These are phyloP conservation scores for Apiospora malaysiana DNA, from an alignment of 2,329 filamentous ascomycete species.

Conservation along the genomic window DNA sequence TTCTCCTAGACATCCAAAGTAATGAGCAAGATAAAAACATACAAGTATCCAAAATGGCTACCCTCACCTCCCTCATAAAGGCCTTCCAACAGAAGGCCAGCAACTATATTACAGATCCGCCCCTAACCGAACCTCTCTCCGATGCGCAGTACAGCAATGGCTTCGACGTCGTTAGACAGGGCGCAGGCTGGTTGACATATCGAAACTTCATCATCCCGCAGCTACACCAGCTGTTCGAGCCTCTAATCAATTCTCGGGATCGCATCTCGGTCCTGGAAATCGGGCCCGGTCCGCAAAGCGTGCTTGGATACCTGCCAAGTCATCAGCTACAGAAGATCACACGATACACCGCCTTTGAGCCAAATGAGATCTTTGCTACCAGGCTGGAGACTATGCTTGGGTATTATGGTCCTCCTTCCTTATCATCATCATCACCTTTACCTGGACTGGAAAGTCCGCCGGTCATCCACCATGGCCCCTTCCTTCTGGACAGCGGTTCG, in stretches of 20 bases:
- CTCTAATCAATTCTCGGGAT: slow-evolving; percentile 47
- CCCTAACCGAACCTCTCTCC: slow-evolving; percentile 44
- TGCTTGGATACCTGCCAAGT: slow-evolving; percentile 56
- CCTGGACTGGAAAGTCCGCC: slow-evolving; percentile 47
- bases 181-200: slow-evolving; percentile 47
- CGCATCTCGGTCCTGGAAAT: slow-evolving; percentile 63
- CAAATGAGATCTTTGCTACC: slow-evolving; percentile 52
- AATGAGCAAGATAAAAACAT: neutral
- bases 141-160: slow-evolving; percentile 56
- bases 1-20: neutral
- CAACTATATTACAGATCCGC: slow-evolving; percentile 30
- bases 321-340: slow-evolving; percentile 49
- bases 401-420: slow-evolving; percentile 26
- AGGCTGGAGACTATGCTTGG: slow-evolving; percentile 50
- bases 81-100: slow-evolving; percentile 43
- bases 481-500: slow-evolving; percentile 41
- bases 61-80: slow-evolving; percentile 49
- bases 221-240: slow-evolving; percentile 47
- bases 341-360: slow-evolving; percentile 61
- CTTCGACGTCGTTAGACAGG: slow-evolving; percentile 49
- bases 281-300: slow-evolving; percentile 61
- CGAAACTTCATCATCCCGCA: slow-evolving; percentile 58
- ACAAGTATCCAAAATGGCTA: slow-evolving; percentile 43
- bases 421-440: slow-evolving; percentile 42
- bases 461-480: slow-evolving; percentile 46